A percentile compares a stretch with the other conserved stretches of the same genome.
These are phyloP conservation scores for Mycena haematopus DNA, from an alignment of 768 basidiomycete genomes.

Conservation along the genomic window DNA sequence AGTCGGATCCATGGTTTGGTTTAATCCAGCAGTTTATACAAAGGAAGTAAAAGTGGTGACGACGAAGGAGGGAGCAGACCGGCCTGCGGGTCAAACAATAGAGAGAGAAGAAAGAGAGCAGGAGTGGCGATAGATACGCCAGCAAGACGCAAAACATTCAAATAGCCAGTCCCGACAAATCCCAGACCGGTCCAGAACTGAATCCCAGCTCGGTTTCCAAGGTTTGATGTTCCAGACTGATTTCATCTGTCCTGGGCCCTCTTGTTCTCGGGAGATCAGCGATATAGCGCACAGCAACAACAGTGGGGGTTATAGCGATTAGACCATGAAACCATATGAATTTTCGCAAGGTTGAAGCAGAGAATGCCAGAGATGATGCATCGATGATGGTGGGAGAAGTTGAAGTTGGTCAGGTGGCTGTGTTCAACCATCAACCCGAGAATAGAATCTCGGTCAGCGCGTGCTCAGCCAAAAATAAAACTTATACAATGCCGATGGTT, in stretches of 20 bases:
- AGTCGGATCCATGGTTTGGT: conserved; percentile 49
- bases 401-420: no score
- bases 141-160: background rate
- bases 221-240: conserved; percentile 25
- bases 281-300: background rate
- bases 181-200: conserved; percentile 27
- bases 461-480: no score
- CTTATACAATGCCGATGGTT: no score
- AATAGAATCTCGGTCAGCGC: no score
- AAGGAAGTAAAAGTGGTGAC: background rate
- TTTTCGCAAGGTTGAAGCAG: no score
- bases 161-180: conserved; percentile 19
- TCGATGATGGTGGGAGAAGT: no score
- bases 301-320: no score
- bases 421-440: no score
- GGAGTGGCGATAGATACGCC: background rate
- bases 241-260: background rate
- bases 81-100: conserved; percentile 24
- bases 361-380: no score
- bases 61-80: conserved; percentile 20
- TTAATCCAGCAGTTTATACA: conserved; percentile 45
- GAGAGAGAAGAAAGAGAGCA: background rate
- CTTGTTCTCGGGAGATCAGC: background rate
- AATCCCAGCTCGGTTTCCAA: conserved; percentile 15
- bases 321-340: no score